Evolutionary conservation across 352 stramenopile species (phyloP).

Genomic region (Globisporangium viniferum): DNA sequence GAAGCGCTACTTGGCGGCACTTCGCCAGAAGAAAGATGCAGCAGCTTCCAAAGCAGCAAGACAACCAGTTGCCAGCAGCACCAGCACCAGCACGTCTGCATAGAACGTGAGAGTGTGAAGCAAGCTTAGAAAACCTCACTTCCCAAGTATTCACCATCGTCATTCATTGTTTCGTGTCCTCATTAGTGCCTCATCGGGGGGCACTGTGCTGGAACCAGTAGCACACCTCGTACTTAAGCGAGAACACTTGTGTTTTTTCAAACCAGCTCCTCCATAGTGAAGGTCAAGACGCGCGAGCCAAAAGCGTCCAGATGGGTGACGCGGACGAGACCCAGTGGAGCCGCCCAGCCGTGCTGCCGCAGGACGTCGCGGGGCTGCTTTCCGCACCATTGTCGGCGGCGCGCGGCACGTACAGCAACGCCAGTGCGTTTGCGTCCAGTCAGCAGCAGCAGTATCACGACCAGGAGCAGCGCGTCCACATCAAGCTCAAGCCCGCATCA

Average conservation of each 20-base stretch:
- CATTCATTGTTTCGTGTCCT: too few relatives aligned
- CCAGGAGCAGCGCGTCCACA: not conserved
- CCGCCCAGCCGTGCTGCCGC: constrained; percentile 11
- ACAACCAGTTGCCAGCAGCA: not conserved
- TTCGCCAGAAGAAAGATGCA: constrained; percentile 3
- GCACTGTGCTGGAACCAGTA: not conserved
- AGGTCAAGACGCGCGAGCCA: not conserved
- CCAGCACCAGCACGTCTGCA: not conserved
- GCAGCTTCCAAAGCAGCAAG: not conserved
- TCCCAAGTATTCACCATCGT: too few relatives aligned
- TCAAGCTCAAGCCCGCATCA: not conserved
- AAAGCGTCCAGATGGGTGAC: not conserved
- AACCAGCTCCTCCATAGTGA: not conserved
- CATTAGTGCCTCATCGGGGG: not conserved
- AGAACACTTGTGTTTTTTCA: not conserved
- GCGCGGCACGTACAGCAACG: not conserved
- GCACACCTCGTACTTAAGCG: not conserved
- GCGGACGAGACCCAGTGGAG: constrained; percentile 7
- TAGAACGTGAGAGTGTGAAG: not conserved
- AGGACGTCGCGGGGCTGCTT: not conserved
- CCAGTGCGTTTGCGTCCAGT: not conserved
- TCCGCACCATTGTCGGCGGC: not conserved
- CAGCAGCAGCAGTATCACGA: not conserved
- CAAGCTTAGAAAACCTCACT: not conserved
- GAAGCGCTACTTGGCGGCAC: not conserved